Percentiles rank a stretch among this genome's conserved stretches.
These are phyloP conservation scores for Saccharomycopsis sp. DNA, from an alignment of 805 yeast genomes.

Conservation along the genomic window DNA sequence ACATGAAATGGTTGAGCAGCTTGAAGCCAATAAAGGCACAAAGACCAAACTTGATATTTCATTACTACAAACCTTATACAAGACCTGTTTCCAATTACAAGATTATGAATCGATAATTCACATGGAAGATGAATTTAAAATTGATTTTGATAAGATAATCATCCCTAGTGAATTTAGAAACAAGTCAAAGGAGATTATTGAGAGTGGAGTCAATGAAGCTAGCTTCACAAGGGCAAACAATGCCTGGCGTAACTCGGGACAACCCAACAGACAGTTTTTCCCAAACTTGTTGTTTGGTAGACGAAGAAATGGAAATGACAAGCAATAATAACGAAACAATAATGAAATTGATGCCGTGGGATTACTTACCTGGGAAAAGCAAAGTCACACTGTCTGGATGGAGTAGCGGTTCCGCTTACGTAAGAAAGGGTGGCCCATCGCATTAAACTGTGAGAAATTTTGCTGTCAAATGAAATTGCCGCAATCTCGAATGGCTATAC, in stretches of 20 bases:
- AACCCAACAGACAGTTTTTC: background rate
- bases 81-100: conserved; percentile 4
- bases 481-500: too few species aligned
- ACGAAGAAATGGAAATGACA: too few species aligned
- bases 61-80: background rate
- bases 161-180: background rate
- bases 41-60: background rate
- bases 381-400: background rate
- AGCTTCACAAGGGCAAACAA: conserved; percentile 2
- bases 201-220: conserved; percentile 1
- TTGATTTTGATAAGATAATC: conserved; percentile 11
- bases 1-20: conserved; percentile 6
- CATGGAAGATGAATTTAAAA: conserved; percentile 4
- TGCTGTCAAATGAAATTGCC: too few species aligned
- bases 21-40: background rate
- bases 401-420: too few species aligned
- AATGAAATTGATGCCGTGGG: background rate
- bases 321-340: background rate
- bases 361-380: background rate
- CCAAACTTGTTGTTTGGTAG: too few species aligned
- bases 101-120: background rate
- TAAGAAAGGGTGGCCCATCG: too few species aligned
- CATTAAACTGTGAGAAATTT: too few species aligned
- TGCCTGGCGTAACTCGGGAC: conserved; percentile 1
- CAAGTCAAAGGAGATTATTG: background rate